phyloP scores from a whole-genome alignment of 2,329 filamentous ascomycete genomes.

The Fusarium phyllophilum region DNA sequence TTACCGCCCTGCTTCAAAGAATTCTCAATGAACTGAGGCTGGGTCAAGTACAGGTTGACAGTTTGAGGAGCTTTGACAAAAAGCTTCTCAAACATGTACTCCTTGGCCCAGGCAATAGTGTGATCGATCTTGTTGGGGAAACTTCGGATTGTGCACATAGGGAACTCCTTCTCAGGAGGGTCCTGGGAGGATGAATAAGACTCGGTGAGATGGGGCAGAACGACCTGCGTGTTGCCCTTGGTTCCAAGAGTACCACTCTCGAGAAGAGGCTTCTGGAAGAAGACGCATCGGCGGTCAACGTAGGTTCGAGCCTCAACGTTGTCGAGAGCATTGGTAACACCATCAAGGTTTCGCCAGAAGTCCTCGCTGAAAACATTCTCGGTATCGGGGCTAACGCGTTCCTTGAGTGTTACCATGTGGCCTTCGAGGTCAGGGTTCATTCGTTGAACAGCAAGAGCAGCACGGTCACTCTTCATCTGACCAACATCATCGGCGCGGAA shows the following conservation, averaged over 20 bases:
- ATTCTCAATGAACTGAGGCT: constrained; percentile 88
- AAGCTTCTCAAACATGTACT: constrained; percentile 87
- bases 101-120: constrained; percentile 97
- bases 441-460: constrained; percentile 84
- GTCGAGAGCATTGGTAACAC: constrained; percentile 96
- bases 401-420: constrained; percentile 86
- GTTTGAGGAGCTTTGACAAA: constrained; percentile 95
- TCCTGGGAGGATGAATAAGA: constrained; percentile 97
- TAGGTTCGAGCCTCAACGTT: constrained; percentile 98
- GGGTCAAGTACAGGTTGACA: constrained; percentile 91
- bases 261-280: constrained; percentile 96
- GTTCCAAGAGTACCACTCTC: constrained; percentile 98
- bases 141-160: constrained; percentile 96
- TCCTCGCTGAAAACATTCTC: constrained; percentile 94
- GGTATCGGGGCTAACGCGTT: constrained; percentile 90
- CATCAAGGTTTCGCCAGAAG: constrained; percentile 89
- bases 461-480: constrained; percentile 95
- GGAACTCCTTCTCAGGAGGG: constrained; percentile 97
- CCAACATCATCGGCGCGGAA: constrained; percentile 95
- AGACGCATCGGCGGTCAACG: constrained; percentile 94
- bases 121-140: constrained; percentile 99
- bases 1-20: constrained; percentile 93
- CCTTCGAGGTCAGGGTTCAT: constrained; percentile 96
- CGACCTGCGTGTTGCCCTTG: constrained; percentile 97
- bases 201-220: constrained; percentile 90